Conservation (phyloP, 2,329 filamentous ascomycete genomes). For the Phaeophleospora eucalypticola region DNA sequence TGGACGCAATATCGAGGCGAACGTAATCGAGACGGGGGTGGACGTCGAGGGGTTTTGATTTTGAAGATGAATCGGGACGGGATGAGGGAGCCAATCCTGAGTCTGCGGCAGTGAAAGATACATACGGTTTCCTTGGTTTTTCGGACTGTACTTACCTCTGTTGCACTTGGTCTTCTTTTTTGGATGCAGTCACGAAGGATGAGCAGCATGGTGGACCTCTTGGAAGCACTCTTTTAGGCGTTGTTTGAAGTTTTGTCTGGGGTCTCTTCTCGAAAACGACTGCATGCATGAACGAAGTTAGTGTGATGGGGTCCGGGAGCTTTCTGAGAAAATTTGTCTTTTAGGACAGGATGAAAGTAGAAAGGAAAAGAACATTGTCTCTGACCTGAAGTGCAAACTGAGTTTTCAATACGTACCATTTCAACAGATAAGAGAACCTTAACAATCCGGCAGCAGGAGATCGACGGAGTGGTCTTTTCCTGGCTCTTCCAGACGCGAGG, state of each 20-base stretch:
- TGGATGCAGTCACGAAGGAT: slow-evolving; percentile 9
- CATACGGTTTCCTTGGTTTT: slow-evolving; percentile 8
- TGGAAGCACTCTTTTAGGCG: slow-evolving; percentile 2
- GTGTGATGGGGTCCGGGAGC: too few species aligned
- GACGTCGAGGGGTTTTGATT: neutral
- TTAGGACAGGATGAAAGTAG: too few species aligned
- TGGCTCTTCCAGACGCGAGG: too few species aligned
- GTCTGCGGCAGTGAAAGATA: slow-evolving; percentile 8
- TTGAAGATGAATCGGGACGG: slow-evolving; percentile 6
- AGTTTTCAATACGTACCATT: slow-evolving; percentile 4
- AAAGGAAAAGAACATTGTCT: too few species aligned
- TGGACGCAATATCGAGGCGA: neutral
- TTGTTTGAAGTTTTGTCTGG: slow-evolving; percentile 1
- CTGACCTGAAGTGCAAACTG: too few species aligned
- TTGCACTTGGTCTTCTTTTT: slow-evolving; percentile 1
- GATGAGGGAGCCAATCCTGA: neutral
- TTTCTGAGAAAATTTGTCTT: too few species aligned
- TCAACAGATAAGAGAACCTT: too few species aligned
- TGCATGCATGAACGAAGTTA: slow-evolving; percentile 7
- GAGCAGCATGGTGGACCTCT: slow-evolving; percentile 4
- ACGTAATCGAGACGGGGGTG: neutral
- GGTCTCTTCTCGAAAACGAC: slow-evolving; percentile 3
- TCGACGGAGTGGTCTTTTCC: too few species aligned
- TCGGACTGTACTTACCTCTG: slow-evolving; percentile 1
- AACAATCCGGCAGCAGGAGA: too few species aligned